Conservation (phyloP, 2,329 filamentous ascomycete species). For the Venturia aucupariae region DNA sequence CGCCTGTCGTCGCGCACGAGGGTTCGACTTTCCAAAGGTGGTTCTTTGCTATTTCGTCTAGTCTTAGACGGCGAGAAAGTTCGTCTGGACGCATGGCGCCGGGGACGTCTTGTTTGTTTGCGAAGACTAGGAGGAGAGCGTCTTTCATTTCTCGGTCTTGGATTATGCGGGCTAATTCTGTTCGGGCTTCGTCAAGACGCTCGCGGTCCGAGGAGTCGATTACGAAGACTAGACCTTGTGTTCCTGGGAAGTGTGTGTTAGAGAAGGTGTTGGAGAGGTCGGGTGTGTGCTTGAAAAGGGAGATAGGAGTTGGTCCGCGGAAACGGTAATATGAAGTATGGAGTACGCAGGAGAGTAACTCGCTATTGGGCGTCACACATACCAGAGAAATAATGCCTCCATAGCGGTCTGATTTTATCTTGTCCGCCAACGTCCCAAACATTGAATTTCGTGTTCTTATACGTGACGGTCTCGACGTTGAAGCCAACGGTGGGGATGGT, state of each 20-base stretch:
- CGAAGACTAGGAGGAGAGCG: constrained; percentile 91
- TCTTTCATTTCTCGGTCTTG: constrained; percentile 99
- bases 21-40: constrained; percentile 47
- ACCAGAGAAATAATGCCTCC: constrained; percentile 98
- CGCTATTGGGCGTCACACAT: constrained; percentile 30
- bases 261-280: not conserved
- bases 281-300: not conserved
- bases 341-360: constrained; percentile 19
- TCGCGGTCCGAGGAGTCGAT: constrained; percentile 98
- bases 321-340: constrained; percentile 18
- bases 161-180: constrained; percentile 96
- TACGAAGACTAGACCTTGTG: constrained; percentile 99
- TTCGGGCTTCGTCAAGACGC: constrained; percentile 91
- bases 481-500: constrained; percentile 99
- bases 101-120: constrained; percentile 99
- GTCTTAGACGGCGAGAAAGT: constrained; percentile 38
- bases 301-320: not conserved
- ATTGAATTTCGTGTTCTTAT: constrained; percentile 99
- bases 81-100: constrained; percentile 43
- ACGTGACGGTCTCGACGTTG: constrained; percentile 99
- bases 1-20: constrained; percentile 44
- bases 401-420: constrained; percentile 99
- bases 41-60: constrained; percentile 42
- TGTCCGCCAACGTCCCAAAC: constrained; percentile 99
- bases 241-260: constrained; percentile 44